Percentiles rank a stretch among this genome's conserved stretches.
Evolutionary conservation across 148 eudicot genomes (phyloP).

Genomic region (Heliosperma pusillum): DNA sequence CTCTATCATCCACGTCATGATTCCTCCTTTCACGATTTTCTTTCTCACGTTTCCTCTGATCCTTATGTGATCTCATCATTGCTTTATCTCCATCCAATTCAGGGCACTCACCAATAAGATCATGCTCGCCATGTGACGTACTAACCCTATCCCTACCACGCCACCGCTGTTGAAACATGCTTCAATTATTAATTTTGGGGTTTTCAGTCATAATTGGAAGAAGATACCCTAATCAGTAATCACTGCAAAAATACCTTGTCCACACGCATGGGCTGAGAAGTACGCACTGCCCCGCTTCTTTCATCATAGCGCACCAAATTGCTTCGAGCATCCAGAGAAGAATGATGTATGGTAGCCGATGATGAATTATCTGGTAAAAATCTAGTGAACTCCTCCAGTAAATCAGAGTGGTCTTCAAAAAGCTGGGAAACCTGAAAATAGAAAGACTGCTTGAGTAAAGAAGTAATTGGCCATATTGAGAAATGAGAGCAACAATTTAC

Average conservation of each 20-base stretch:
- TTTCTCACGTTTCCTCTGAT: constrained; percentile 80
- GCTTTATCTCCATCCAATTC: constrained; percentile 75
- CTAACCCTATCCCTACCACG: constrained; percentile 56
- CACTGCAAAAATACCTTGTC: constrained; percentile 54
- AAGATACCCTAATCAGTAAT: neutral
- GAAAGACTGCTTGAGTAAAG: neutral
- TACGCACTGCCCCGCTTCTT: constrained; percentile 53
- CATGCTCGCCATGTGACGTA: constrained; percentile 56
- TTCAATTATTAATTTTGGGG: neutral
- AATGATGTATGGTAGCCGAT: constrained; percentile 42
- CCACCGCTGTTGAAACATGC: constrained; percentile 45
- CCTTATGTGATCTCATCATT: constrained; percentile 59
- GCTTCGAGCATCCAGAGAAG: constrained; percentile 49
- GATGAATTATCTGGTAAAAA: constrained; percentile 89
- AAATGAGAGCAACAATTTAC: neutral
- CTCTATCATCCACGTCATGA: constrained; percentile 64
- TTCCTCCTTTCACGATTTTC: constrained; percentile 68
- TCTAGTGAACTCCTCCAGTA: constrained; percentile 90
- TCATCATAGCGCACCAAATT: constrained; percentile 54
- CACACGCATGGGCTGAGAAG: constrained; percentile 46
- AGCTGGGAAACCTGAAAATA: constrained; percentile 44
- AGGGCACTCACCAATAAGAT: constrained; percentile 57
- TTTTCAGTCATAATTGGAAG: neutral
- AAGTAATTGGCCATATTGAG: too few species aligned
- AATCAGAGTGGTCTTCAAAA: constrained; percentile 76